phyloP scores from a whole-genome alignment of 345 rosid genomes.

The Euphorbia peplus region DNA sequence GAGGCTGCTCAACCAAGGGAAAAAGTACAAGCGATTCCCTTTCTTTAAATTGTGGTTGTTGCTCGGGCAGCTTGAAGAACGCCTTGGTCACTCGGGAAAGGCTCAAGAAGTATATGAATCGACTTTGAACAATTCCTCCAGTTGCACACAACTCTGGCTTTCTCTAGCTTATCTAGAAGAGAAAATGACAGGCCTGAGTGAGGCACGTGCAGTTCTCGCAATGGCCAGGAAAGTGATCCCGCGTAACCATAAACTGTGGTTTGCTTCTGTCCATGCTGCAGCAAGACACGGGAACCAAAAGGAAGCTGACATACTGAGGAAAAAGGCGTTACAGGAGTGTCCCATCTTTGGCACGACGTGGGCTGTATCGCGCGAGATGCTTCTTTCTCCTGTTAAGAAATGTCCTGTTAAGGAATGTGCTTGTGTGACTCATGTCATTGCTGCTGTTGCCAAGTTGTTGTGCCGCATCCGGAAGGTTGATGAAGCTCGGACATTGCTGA shows the following conservation, averaged over 20 bases:
- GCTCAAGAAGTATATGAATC: constrained; percentile 65
- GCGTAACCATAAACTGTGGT: constrained; percentile 70
- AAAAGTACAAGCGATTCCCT: constrained; percentile 66
- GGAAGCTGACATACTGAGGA: constrained; percentile 82
- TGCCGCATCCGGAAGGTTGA: constrained; percentile 91
- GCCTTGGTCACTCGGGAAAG: constrained; percentile 50
- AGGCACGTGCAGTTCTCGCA: constrained; percentile 82
- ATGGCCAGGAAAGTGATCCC: constrained; percentile 78
- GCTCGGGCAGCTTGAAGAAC: constrained; percentile 93
- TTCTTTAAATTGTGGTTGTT: constrained; percentile 91
- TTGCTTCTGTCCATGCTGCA: constrained; percentile 85
- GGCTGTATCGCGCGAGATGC: constrained; percentile 88
- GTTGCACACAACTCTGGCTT: constrained; percentile 69
- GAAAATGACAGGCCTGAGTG: constrained; percentile 65
- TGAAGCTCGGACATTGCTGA: constrained; percentile 80
- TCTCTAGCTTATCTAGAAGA: constrained; percentile 76
- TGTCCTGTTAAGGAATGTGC: constrained; percentile 76
- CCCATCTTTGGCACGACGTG: constrained; percentile 81
- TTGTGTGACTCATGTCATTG: constrained; percentile 78
- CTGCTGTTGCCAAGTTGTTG: constrained; percentile 80
- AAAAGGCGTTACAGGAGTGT: constrained; percentile 93
- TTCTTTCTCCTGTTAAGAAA: constrained; percentile 73
- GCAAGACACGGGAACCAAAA: constrained; percentile 67
- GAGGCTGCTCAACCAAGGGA: constrained; percentile 79
- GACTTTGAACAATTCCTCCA: constrained; percentile 66